Evolutionary conservation across 2,329 filamentous ascomycete genomes (phyloP).

Genomic region (Pseudogymnoascus sp.): DNA sequence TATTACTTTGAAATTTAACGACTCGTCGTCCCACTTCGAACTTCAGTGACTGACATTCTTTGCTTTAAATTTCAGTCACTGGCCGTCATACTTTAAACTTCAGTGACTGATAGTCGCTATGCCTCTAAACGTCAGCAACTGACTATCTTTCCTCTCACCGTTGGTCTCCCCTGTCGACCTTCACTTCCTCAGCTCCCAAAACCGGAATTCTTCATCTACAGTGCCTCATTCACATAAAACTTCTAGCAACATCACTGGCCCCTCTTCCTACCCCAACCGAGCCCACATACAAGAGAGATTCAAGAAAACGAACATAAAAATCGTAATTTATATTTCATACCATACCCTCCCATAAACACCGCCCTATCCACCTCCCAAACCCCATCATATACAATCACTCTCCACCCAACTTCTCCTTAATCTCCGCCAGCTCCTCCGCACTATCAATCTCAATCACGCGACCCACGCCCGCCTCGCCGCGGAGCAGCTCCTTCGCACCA

Average conservation of each 20-base stretch:
- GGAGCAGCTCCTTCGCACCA: conserved; percentile 90
- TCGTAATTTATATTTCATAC: background rate
- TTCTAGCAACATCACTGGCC: background rate
- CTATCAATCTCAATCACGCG: conserved; percentile 77
- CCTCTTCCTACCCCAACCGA: background rate
- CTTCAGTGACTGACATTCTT: too few relatives aligned
- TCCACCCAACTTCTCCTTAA: conserved; percentile 55
- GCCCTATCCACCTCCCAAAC: background rate
- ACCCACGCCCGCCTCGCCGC: conserved; percentile 84
- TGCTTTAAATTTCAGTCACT: too few relatives aligned
- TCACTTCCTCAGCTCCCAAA: background rate
- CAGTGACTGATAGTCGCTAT: too few relatives aligned
- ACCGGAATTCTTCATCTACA: background rate
- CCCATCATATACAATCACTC: background rate
- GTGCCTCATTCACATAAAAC: background rate
- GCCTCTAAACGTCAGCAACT: too few relatives aligned
- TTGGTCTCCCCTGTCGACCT: too few relatives aligned
- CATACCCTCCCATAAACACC: background rate
- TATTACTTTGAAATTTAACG: too few relatives aligned
- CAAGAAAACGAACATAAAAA: background rate
- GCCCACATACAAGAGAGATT: background rate
- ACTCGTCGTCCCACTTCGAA: too few relatives aligned
- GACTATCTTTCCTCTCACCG: background rate
- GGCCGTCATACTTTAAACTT: too few relatives aligned
- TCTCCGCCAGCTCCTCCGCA: conserved; percentile 72